phyloP scores from a whole-genome alignment of 208 protist genomes.

The Leishmania lainsoni region DNA sequence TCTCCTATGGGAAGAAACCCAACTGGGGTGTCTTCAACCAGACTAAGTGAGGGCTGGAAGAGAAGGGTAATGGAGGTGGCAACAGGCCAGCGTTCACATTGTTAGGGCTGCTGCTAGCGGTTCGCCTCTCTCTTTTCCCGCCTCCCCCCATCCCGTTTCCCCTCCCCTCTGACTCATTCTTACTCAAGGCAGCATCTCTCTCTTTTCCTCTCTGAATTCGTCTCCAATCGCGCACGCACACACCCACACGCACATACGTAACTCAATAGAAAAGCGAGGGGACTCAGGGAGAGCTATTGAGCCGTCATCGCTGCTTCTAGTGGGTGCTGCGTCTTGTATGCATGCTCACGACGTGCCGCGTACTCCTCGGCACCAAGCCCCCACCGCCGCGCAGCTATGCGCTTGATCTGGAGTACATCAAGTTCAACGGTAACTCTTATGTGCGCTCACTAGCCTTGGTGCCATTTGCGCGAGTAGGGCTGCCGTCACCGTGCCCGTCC shows the following conservation, averaged over 20 bases:
- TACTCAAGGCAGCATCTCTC: background rate
- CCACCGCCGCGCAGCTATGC: conserved; percentile 30
- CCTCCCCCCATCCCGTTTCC: background rate
- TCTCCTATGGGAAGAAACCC: background rate
- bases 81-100: background rate
- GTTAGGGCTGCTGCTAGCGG: background rate
- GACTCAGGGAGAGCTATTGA: background rate
- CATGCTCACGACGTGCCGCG: conserved; percentile 8
- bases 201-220: background rate
- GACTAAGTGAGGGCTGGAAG: background rate
- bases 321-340: background rate
- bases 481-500: background rate
- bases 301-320: background rate
- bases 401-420: conserved; percentile 79
- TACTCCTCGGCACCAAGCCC: background rate
- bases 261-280: background rate
- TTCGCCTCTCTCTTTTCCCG: background rate
- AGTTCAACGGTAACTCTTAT: conserved; percentile 43
- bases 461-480: conserved; percentile 37
- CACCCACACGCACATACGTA: background rate
- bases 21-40: background rate
- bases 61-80: background rate
- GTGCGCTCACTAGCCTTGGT: conserved; percentile 68
- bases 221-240: background rate
- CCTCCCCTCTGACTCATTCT: background rate